Base-by-base conservation (phyloP, 2,329 filamentous ascomycete species). In the Sporothrix protearum region DNA sequence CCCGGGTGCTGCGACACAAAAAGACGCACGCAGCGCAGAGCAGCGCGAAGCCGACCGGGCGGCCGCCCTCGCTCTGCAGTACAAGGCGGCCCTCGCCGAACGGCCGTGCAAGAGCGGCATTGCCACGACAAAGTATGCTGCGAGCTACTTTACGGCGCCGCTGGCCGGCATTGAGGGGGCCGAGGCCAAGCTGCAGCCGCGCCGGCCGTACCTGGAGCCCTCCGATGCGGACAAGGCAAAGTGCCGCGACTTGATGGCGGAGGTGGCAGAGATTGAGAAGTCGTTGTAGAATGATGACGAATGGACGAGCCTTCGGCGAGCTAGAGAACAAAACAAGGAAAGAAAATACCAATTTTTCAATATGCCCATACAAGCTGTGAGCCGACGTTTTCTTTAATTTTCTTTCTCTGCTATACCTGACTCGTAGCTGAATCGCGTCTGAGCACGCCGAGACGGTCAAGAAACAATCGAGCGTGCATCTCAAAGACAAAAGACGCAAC, bases 81-180 rank as follows among this genome's bases (percentile, higher is more conserved):
- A 83, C 71, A 85, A 85, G 77, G 87, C 89, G 0, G 88, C 89
- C 8, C 79, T 92, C 68, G 89, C 89, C 0, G 90, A 92, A 78
- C 86, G 85, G 71, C 85, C 87, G 0, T 87, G 86, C 76, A 92
- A 92, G 80, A 83, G 84, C 12, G 90, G 90, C 6, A 90, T 92
- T 75, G 89, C 88, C 9, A 83, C 84, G 1, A 88, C 87, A n/a
- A 92, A 92, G 80, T 91, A 90, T 77, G 90, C 89, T 0, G 88
- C 88, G 0, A 85, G 87, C 2, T 79, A 88, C 42, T 87, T 85
- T 74, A 87, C 87, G 45, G 90, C 88, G 19, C 70, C 73, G 8
- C 78, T 80, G 68, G 89, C 89, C 0, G 88, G 88, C 0, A 86
- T 92, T 49, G 83, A 86, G 72, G 85, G 83, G 1, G 87, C 88